Evolutionary conservation across 768 basidiomycete species (phyloP), one percentile per base, ranked within the genome.

Genomic region (Russula lepida): DNA sequence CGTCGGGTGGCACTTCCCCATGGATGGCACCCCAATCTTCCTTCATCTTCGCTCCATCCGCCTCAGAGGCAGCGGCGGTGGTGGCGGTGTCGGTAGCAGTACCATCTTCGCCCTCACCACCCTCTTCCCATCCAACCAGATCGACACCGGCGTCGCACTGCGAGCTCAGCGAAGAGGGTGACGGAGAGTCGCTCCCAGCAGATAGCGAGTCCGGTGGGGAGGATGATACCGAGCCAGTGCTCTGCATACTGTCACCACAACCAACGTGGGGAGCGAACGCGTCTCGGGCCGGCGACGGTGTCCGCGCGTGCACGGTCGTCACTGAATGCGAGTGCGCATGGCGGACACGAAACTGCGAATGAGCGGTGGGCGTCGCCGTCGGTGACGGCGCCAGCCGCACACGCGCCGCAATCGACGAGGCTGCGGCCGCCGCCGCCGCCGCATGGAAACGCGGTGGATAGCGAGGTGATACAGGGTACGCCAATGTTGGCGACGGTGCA

Each of bases 101-200:
- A n/a, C 65, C 67, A 27, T 64, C 56, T 5, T 70, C 71, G 30
- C 66, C 71, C 48, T 71, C 60, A 32, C 39, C 60, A 4, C 60
- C 27, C 13, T 56, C 54, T 49, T 61, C 60, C 60, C 60, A 62
- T 32, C 60, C 19, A 23, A 57, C 35, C 23, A 67, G 25, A 37
- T 63, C 62, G 8, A 54, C 39, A 25, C 70, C 66, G 7, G 66
- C 54, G 4, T 72, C 71, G 50, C 69, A 74, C 58, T 72, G 72
- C 30, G 72, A 84, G 52, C 83, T 84, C 9, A 75, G 74, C 33
- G 83, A 85, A 11, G 85, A 84, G 32, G 81, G 78, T 6, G 81
- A 75, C 19, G 86, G 83, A 4, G 83, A 83, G 56, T 76, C 81
- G 35, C 78, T 80, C 17, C 75, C 75, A 5, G 79, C 81, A 13